A percentile compares a stretch with the other conserved stretches of the same genome.
phyloP scores from a whole-genome alignment of 106 monocot genomes.

The Acanthochlamys bracteata region DNA sequence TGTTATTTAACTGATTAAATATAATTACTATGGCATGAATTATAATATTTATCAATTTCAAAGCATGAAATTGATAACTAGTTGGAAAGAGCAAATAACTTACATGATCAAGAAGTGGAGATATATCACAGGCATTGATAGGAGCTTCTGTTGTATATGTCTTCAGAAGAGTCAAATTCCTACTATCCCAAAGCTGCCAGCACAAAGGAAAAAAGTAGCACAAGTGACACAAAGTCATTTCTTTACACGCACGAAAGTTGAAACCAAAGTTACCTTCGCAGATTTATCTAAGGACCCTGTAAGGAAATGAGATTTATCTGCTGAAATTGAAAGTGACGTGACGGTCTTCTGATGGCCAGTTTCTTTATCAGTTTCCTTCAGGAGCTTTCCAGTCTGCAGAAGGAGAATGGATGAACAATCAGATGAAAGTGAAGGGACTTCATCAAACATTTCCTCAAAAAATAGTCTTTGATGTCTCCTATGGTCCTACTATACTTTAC shows the following conservation, averaged over 20 bases:
- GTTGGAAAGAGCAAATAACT: constrained; percentile 5
- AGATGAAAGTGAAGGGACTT: neutral
- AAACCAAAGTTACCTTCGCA: constrained; percentile 49
- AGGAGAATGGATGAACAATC: neutral
- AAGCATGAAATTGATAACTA: neutral
- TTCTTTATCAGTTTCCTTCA: constrained; percentile 85
- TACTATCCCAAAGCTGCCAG: constrained; percentile 75
- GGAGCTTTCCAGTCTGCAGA: constrained; percentile 65
- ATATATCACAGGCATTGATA: constrained; percentile 87
- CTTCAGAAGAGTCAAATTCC: constrained; percentile 81
- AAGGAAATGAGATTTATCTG: constrained; percentile 81
- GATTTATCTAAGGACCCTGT: constrained; percentile 94
- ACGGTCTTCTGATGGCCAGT: constrained; percentile 71
- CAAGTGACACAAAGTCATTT: too few relatives aligned
- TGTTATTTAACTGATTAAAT: neutral
- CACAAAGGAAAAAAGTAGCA: constrained; percentile 11
- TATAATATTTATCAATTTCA: neutral
- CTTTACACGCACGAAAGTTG: neutral
- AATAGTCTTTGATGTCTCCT: too few relatives aligned
- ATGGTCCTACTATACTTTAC: too few relatives aligned
- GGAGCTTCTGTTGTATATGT: constrained; percentile 71
- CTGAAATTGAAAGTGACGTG: constrained; percentile 67
- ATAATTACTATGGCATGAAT: too few relatives aligned
- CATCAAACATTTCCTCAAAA: neutral
- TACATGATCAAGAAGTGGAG: constrained; percentile 96